Base-by-base conservation (phyloP, 306 rosid species). In the Macrotyloma uniflorum region DNA sequence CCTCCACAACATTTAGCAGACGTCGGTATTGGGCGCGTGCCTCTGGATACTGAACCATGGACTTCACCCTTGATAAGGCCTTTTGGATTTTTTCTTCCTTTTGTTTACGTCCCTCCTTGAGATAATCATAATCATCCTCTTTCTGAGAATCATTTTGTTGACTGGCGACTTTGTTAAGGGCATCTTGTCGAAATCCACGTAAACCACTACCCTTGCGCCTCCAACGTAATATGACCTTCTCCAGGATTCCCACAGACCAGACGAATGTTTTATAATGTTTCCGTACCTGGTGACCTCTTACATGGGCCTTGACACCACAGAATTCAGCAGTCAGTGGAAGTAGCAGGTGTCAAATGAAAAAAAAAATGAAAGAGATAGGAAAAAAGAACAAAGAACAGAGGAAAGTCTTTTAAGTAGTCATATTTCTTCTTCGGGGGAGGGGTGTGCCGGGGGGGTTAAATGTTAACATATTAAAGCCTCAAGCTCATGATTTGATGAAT, bases 1-100 rank as follows among this genome's bases (percentile, higher is more conserved):
- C 93, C 71, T 93, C 91, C 1, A 91, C 98, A 65, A 89, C 97
- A 46, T 88, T 93, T 78, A 91, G 92, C 66, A 93, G 72, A 66
- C 98, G 89, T 61, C 98, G 91, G 79, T 93, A 93, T 65, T 93
- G 98, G 76, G 92, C 98, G 15, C 98, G 86, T 78, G 91, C 98
- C 81, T 93, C 97, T 0, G 98, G 97, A 91, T 93, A 89, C 69
- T 91, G 98, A 84, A 87, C 97, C 98, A 93, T 93, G 72, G 98
- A 91, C 88, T 89, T 93, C 40, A 93, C 98, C 83, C 98, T 93
- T 24, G 92, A 72, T 55, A 93, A 93, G 16, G 98, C 98, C 86
- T 91, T 93, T 78, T 93, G 86, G 75, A 91, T 87, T 82, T 91
- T 93, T 73, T 91, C 98, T 84, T 91, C 98, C 16, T 88, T 93